Evolutionary conservation across 179 eudicot genomes (phyloP), one percentile per base, ranked within the genome.

Genomic region (Pouteria campechiana): DNA sequence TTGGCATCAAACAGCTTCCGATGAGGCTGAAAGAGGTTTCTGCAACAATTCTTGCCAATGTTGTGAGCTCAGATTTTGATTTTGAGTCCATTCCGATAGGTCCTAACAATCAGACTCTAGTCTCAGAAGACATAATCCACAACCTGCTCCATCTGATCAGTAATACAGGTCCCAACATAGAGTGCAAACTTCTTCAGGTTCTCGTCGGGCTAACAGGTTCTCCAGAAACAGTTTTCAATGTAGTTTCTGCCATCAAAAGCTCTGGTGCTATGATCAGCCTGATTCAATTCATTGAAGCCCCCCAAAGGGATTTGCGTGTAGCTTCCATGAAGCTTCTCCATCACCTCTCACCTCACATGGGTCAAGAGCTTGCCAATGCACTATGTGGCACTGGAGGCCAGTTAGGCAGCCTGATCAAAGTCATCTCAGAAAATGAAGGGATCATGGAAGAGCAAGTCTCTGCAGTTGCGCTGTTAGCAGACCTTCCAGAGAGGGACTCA

Each of bases 101-200:
- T 11, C 76, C 98, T 11, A 63, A 68, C 17, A 74, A 70, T 33
- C 73, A 74, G 17, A 86, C 96, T 32, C 67, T 90, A 11, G 96
- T 81, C 30, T 90, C 96, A 8, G 94, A 81, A 63, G 77, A 79
- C 15, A 75, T 42, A 8, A 61, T 86, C 41, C 94, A 76, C 53
- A 70, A 58, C 51, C 73, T 90, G 16, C 83, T 90, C 46, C 79
- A 74, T 29, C 78, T 90, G 20, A 86, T 90, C 42, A 86, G 80
- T 58, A 90, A 90, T 72, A 90, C 98, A 2, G 96, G 96, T 20
- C 96, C 95, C 0, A 67, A 86, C 12, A 81, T 90, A 4, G 96
- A 79, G 67, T 76, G 90, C 69, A 86, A 86, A 61, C 96, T 86
- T 31, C 69, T 90, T 48, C 86, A 79, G 47, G 96, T 86, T 37